Percentiles rank a stretch among this genome's conserved stretches.
Conservation (phyloP, 371 early-diverging fungal genomes). For the Apophysomyces trapeziformis region DNA sequence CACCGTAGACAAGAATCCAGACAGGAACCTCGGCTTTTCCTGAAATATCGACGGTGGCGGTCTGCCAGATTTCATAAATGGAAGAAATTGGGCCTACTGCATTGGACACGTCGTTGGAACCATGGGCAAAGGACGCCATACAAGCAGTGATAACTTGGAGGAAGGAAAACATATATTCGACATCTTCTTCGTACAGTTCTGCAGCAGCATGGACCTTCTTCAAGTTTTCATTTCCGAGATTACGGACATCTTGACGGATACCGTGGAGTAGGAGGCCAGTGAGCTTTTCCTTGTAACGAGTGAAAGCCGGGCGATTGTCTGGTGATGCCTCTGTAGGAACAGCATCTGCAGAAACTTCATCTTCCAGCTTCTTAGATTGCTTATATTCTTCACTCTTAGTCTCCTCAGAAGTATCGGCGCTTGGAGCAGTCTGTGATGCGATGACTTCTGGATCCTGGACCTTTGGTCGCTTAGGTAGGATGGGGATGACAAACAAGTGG, state of each 20-base stretch:
- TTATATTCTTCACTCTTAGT: not conserved
- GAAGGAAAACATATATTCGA: slow-evolving; percentile 84
- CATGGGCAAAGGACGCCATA: slow-evolving; percentile 89
- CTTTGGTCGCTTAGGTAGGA: slow-evolving; percentile 49
- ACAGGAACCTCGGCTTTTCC: slow-evolving; percentile 66
- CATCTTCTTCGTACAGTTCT: slow-evolving; percentile 73
- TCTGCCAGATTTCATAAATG: slow-evolving; percentile 73
- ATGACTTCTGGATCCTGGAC: slow-evolving; percentile 21
- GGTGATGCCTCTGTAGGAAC: not conserved
- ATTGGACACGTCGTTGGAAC: slow-evolving; percentile 91
- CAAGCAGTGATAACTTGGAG: slow-evolving; percentile 87
- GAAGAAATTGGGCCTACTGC: slow-evolving; percentile 83
- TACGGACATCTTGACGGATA: slow-evolving; percentile 66
- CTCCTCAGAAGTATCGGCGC: not conserved
- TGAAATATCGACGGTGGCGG: slow-evolving; percentile 51
- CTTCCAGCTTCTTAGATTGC: slow-evolving; percentile 13
- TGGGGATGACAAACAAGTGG: slow-evolving; percentile 64
- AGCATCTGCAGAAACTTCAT: slow-evolving; percentile 9
- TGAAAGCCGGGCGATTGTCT: not conserved
- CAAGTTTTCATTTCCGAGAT: slow-evolving; percentile 50
- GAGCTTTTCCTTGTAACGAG: slow-evolving; percentile 22
- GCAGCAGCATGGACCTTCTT: slow-evolving; percentile 64
- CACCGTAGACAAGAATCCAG: slow-evolving; percentile 84
- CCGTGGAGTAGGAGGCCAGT: slow-evolving; percentile 38
- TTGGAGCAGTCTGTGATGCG: not conserved